A percentile compares a stretch with the other conserved stretches of the same genome.
Evolutionary conservation across 306 rosid species (phyloP).

Genomic region (Cyclanthera cordifolia): DNA sequence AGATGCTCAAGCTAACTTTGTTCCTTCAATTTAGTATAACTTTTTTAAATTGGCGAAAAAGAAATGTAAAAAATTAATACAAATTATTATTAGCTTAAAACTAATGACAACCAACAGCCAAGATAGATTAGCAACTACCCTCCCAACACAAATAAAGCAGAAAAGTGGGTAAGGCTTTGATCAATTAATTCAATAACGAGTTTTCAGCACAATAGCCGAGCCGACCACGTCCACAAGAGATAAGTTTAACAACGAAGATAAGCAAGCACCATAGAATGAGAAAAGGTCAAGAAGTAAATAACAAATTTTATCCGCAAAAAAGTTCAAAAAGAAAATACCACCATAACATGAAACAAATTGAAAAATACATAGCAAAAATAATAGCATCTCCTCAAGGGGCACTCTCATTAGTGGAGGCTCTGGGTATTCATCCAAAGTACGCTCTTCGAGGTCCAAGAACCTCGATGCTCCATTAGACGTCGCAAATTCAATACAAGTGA

Average conservation of each 20-base stretch:
- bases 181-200: not conserved
- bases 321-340: not conserved
- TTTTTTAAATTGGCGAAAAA: conserved; percentile 25
- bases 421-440: too few relatives aligned
- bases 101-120: conserved; percentile 4
- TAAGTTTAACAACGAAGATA: too few relatives aligned
- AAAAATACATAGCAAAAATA: not conserved
- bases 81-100: not conserved
- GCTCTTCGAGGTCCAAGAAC: too few relatives aligned
- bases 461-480: too few relatives aligned
- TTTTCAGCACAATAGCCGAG: not conserved
- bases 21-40: conserved; percentile 20
- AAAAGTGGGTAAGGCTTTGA: not conserved
- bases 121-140: not conserved
- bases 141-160: not conserved
- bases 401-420: too few relatives aligned
- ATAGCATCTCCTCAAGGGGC: not conserved
- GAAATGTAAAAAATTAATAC: not conserved
- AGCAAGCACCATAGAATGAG: too few relatives aligned
- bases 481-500: too few relatives aligned
- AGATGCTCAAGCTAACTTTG: conserved; percentile 30
- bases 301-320: too few relatives aligned
- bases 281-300: too few relatives aligned
- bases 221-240: not conserved
- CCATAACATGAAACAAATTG: not conserved